Evolutionary conservation across 768 basidiomycete genomes (phyloP), one percentile per base, ranked within the genome.

Genomic region (Cyclocybe cylindracea): DNA sequence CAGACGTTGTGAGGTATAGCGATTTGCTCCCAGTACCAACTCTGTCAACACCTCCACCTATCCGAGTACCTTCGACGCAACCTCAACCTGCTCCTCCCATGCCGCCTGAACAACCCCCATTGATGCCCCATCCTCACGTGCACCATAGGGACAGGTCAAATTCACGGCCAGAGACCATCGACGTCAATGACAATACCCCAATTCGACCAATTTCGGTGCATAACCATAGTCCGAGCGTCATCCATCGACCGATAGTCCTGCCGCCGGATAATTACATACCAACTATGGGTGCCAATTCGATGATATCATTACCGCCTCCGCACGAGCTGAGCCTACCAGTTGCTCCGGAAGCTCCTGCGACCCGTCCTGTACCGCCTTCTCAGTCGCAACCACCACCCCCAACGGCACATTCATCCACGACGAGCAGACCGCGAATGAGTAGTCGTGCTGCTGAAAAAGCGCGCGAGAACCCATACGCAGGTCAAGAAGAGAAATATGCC

Each of bases 181-280:
- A 51, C 7, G 46, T 62, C 13, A 49, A 59, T 33, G 40, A 53
- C 4, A 45, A 55, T 13, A 52, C 48, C 44, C 56, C 59, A 13
- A 57, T 62, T 34, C 65, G 49, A 24, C 53, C 64, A 5, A 51
- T 56, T 11, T 43, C 63, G 10, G 39, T 56, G 16, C 51, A 50
- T 16, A 61, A 62, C 31, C 42, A 40, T 35, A 61, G 58, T 16
- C 62, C 63, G 5, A 58, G 51, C 29, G 50, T 59, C 9, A 62
- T 64, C 2, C 66, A 61, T 31, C 63, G 64, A 14, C 55, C 65
- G 2, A 57, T 70, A 10, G 53, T 65, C 7, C 43, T 76, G 7
- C 79, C 72, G 6, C 79, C 78, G 0, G 81, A 83, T n/a, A 71
- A 69, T 4, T 82, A 68, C 50, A 79, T 83, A 48, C 81, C 82